phyloP scores from a whole-genome alignment of 2,329 filamentous ascomycete species.

The Ceratocystis smalleyi region DNA sequence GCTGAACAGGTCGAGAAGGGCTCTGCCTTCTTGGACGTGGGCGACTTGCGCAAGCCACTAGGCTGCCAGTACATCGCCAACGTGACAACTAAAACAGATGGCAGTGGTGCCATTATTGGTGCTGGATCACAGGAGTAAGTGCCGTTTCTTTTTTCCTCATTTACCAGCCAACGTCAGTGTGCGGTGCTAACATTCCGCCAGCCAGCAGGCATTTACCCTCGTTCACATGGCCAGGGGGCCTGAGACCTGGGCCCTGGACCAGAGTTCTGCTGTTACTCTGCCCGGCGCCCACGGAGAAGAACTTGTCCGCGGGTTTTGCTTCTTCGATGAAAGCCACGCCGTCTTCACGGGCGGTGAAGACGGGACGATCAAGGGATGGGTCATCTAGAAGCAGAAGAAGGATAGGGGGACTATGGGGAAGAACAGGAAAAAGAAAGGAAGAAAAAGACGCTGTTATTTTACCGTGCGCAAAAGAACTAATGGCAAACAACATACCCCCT shows the following conservation, averaged over 20 bases:
- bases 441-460: background rate
- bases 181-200: conserved; percentile 21
- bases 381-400: conserved; percentile 17
- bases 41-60: conserved; percentile 51
- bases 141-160: background rate
- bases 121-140: conserved; percentile 53
- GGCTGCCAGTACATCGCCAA: conserved; percentile 61
- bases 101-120: conserved; percentile 44
- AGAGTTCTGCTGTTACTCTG: conserved; percentile 41
- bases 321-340: conserved; percentile 43
- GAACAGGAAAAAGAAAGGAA: background rate
- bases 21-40: conserved; percentile 41
- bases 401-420: background rate
- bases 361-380: conserved; percentile 42
- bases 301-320: conserved; percentile 48
- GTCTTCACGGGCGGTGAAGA: conserved; percentile 47
- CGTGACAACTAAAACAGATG: conserved; percentile 44
- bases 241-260: conserved; percentile 38
- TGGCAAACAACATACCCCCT: background rate
- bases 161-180: background rate
- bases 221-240: conserved; percentile 40
- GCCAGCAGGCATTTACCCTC: conserved; percentile 43
- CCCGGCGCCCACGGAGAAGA: conserved; percentile 48
- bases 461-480: background rate
- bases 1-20: conserved; percentile 48